Conservation (phyloP, 1,284 basidiomycete genomes). For the Caloboletus inedulis region DNA sequence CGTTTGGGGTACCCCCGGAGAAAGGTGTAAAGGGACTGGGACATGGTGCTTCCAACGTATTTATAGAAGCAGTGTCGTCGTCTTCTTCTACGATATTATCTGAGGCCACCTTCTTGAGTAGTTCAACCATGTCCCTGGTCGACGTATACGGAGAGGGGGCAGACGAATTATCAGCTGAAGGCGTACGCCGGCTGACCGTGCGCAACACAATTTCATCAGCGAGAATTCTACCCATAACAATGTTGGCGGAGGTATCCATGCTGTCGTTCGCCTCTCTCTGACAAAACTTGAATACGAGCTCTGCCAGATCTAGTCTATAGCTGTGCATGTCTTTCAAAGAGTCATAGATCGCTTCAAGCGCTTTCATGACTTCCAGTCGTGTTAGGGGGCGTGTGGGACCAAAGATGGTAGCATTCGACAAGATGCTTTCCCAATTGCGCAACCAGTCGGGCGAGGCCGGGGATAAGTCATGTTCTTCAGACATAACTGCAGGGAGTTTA, state of each 20-base stretch:
- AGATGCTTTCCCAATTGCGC: constrained; percentile 56
- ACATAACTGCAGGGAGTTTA: constrained; percentile 56
- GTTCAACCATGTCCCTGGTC: constrained; percentile 34
- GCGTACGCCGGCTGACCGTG: constrained; percentile 38
- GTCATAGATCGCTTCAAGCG: constrained; percentile 55
- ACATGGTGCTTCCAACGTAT: constrained; percentile 38
- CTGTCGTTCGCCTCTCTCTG: constrained; percentile 37
- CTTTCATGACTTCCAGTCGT: constrained; percentile 50
- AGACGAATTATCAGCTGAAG: constrained; percentile 23
- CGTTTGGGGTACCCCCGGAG: constrained; percentile 34
- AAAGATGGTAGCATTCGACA: constrained; percentile 51
- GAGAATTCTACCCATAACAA: constrained; percentile 59
- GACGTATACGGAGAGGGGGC: constrained; percentile 24
- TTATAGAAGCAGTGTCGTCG: constrained; percentile 39
- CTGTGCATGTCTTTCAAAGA: constrained; percentile 63
- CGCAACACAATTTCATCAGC: constrained; percentile 59
- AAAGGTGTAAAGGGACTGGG: constrained; percentile 30
- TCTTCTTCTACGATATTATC: constrained; percentile 40
- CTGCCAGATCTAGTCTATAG: constrained; percentile 60
- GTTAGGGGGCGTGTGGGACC: constrained; percentile 50
- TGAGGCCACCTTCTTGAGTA: constrained; percentile 40
- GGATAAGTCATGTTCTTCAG: constrained; percentile 59
- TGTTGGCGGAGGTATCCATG: constrained; percentile 37
- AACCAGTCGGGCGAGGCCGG: constrained; percentile 70
- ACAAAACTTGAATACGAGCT: constrained; percentile 56